Base-by-base conservation (phyloP, 306 rosid species). In the Lagenaria siceraria region DNA sequence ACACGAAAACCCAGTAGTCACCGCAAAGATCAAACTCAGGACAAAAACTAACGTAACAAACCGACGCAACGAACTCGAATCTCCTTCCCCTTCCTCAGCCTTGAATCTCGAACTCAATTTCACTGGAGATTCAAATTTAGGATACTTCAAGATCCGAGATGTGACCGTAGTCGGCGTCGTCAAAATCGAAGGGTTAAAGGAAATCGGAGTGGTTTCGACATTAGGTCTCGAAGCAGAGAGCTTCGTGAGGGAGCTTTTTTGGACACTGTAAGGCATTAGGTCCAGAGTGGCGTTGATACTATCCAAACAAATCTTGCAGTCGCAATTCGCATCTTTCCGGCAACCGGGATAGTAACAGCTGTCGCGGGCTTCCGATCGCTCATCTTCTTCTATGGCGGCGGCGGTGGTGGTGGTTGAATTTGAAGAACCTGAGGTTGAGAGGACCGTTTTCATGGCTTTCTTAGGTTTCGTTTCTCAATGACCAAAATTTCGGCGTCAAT, bases 211-310 rank as follows among this genome's bases (percentile, higher is more conserved):
- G 60, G 70, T 51, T 18, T 87, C 59, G 22, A 83, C 18, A 24
- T 59, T 61, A 76, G 92, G 86, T 65, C 65, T 72, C 1, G 89
- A 83, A 81, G 86, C 75, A 11, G 95, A 90, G 79, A 87, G 81
- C 70, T 90, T 85, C 2, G 93, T 85, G 80, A 90, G 84, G 21
- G 96, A 55, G 83, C 82, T 90, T 74, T 87, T 93, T 66, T 87
- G 87, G n/a, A 81, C 56, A 80, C 88, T 88, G 15, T 68, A 7
- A 60, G 97, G 92, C 79, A 90, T 87, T 75, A 92, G 96, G 15
- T 95, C 99, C n/a, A 85, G 91, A 24, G 97, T 92, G 77, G 99
- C 97, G 42, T 80, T 84, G 89, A 93, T 86, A 79, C 97, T 95
- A 10, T 83, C 97, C 82, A 90, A 83, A 84, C 97, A 95, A 59